Percentiles rank a stretch among this genome's conserved stretches.
These are phyloP conservation scores for Trichoderma harzianum DNA, from an alignment of 2,329 filamentous ascomycete species.

Conservation along the genomic window DNA sequence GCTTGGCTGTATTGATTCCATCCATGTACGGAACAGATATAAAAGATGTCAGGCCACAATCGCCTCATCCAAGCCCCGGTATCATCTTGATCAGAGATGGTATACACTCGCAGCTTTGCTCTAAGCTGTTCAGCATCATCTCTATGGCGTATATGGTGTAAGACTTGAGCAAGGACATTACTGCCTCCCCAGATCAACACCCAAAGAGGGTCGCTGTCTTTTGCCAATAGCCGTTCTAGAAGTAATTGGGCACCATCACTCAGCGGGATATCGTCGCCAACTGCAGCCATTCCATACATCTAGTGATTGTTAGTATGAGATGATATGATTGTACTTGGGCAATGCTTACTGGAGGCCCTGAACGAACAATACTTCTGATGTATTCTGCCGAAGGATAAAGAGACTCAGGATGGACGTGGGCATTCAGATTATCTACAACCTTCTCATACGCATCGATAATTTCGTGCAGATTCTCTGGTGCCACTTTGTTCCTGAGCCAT, in stretches of 20 bases:
- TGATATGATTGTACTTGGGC: fast-evolving
- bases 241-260: background rate
- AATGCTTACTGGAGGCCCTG: background rate
- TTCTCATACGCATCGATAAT: background rate
- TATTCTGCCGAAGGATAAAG: background rate
- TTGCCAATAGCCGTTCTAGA: background rate
- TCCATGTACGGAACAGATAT: background rate
- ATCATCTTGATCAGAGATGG: background rate
- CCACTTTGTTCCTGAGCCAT: background rate
- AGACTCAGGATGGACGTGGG: background rate
- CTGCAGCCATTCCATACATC: background rate
- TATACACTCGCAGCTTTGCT: background rate
- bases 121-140: background rate
- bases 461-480: background rate
- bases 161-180: background rate
- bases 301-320: background rate
- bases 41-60: background rate
- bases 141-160: background rate
- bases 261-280: background rate
- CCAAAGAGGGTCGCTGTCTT: background rate
- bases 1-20: background rate
- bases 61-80: background rate
- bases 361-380: background rate
- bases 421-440: background rate
- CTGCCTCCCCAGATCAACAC: background rate